Base-by-base conservation (phyloP, 495 filamentous ascomycete species). In the Viridothelium virens region DNA sequence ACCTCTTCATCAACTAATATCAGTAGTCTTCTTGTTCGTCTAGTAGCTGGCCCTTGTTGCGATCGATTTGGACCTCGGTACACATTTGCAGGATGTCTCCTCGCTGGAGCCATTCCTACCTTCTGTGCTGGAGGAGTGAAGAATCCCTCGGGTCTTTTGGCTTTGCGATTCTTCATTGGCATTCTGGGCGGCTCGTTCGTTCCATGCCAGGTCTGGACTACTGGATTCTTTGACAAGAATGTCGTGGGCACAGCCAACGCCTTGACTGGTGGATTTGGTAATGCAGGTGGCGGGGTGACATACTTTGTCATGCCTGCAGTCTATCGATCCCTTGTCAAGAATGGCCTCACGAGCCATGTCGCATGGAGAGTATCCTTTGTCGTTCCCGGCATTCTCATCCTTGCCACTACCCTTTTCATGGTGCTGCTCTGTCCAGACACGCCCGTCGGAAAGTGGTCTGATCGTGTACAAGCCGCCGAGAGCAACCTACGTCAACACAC, bases 161-260 rank as follows among this genome's bases (percentile, higher is more conserved):
- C 87, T 14, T 79, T 92, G 63, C 87, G 93, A 39, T 96, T 97
- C 79, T 97, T 97, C 77, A 83, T 97, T 64, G 93, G 93, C 44
- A 96, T 97, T 65, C 83, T 97, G 1, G 93, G 93, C 38, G 93
- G 89, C 0, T 84, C 84, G 4, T 97, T 97, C 68, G 92, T 97
- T 2, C 93, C 93, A 2, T 97, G 93, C 75, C 93, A 96, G 70
- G 93, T 97, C 7, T 97, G 93, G 92, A 90, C 88, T 38, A 96
- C 93, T 0, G 92, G 89, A 1, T 97, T 72, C 62, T 70, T 65
- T 56, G 93, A 97, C 79, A 96, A 96, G 80, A 95, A 91, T 72
- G 85, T 97, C 18, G 90, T 97, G 33, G 93, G 93, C 41, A 90
- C 90, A 3, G 91, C 92, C 65, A 97, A 96, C 72, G 87, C 91